phyloP scores from a whole-genome alignment of 1,284 basidiomycete species.

The Athelia psychrophila region DNA sequence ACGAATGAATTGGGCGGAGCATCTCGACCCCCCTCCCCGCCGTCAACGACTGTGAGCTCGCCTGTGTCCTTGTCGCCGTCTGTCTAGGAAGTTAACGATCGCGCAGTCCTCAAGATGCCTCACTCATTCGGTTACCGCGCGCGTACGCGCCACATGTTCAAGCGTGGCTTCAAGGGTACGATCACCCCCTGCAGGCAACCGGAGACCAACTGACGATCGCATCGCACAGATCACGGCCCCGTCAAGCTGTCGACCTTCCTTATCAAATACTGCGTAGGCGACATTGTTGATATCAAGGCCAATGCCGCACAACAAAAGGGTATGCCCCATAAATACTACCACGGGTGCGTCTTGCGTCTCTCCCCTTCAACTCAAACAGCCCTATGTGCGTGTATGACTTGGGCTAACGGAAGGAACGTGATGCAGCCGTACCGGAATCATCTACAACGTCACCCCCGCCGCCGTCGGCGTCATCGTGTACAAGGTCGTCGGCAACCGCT shows the following conservation, averaged over 20 bases:
- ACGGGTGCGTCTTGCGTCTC: conserved; percentile 67
- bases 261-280: conserved; percentile 91
- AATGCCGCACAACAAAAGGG: conserved; percentile 99
- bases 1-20: conserved; percentile 40
- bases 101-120: conserved; percentile 82
- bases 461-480: conserved; percentile 97
- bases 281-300: conserved; percentile 99
- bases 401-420: conserved; percentile 1
- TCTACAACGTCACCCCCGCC: conserved; percentile 96
- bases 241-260: conserved; percentile 94
- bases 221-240: conserved; percentile 78
- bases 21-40: conserved; percentile 39
- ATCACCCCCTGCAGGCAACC: conserved; percentile 13
- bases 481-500: conserved; percentile 99
- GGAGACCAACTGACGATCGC: conserved; percentile 8
- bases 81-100: conserved; percentile 4
- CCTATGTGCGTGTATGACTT: not conserved
- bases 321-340: conserved; percentile 99
- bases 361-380: conserved; percentile 3
- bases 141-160: conserved; percentile 99
- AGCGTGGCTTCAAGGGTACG: conserved; percentile 92
- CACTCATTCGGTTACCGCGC: conserved; percentile 99
- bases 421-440: conserved; percentile 94
- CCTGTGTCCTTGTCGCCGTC: conserved; percentile 18
- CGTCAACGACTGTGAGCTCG: conserved; percentile 42